Evolutionary conservation across 345 rosid species (phyloP).

Genomic region (Pugionium dolabratum): DNA sequence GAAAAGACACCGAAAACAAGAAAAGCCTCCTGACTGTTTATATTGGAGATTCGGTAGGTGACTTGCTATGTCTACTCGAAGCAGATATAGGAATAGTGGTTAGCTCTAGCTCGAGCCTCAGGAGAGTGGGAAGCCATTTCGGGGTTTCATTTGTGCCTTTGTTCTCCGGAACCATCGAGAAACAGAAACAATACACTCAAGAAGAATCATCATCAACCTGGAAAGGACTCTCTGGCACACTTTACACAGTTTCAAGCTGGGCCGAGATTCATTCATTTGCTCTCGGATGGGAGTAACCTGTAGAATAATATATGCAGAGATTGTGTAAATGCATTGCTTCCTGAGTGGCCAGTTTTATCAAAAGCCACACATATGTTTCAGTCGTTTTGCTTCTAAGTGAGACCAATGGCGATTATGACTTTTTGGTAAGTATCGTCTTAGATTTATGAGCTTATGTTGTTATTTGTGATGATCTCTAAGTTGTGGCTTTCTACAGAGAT

Average conservation of each 20-base stretch:
- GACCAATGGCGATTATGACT: too few species aligned
- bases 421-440: too few species aligned
- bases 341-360: conserved; percentile 40
- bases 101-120: conserved; percentile 77
- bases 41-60: conserved; percentile 89
- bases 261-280: conserved; percentile 88
- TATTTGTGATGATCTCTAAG: too few species aligned
- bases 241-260: conserved; percentile 88
- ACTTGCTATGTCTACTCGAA: conserved; percentile 85
- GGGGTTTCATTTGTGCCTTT: conserved; percentile 89
- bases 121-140: conserved; percentile 73
- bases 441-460: too few species aligned
- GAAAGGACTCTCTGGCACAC: conserved; percentile 72
- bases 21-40: conserved; percentile 60
- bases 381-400: too few species aligned
- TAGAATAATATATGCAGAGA: conserved; percentile 8
- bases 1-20: conserved; percentile 34
- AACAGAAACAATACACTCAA: conserved; percentile 59
- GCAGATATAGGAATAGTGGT: conserved; percentile 94
- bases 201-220: conserved; percentile 53
- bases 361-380: conserved; percentile 29
- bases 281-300: conserved; percentile 70
- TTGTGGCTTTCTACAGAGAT: too few species aligned
- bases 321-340: conserved; percentile 21
- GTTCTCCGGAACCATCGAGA: conserved; percentile 64